Evolutionary conservation across 306 rosid species (phyloP).

Genomic region (Vigna mungo): DNA sequence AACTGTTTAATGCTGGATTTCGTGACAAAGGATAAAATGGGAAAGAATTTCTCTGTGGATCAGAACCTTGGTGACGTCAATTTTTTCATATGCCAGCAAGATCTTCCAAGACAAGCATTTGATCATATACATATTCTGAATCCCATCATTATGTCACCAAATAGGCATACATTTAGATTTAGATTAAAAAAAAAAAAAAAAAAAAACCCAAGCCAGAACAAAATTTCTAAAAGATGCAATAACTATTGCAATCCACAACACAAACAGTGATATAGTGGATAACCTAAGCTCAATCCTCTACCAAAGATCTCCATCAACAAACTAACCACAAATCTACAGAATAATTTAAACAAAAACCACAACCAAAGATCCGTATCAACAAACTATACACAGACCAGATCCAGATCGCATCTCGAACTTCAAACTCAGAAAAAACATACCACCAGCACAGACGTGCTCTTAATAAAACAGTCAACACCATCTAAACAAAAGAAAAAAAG

Average conservation of each 20-base stretch:
- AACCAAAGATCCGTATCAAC: constrained; percentile 21
- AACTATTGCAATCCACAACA: background rate
- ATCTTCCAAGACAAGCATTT: constrained; percentile 3
- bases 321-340: background rate
- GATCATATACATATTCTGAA: background rate
- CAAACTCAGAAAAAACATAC: background rate
- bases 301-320: constrained; percentile 27
- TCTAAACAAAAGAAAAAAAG: background rate
- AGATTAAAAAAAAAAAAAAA: too few relatives aligned
- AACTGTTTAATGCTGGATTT: constrained; percentile 9
- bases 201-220: background rate
- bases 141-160: constrained; percentile 26
- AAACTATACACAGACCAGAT: constrained; percentile 38
- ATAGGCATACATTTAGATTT: background rate
- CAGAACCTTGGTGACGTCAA: constrained; percentile 13
- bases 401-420: constrained; percentile 16
- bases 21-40: background rate
- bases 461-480: constrained; percentile 15
- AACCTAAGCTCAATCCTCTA: background rate
- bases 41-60: background rate
- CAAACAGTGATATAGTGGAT: background rate
- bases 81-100: constrained; percentile 1
- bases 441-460: background rate
- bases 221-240: background rate
- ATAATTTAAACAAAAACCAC: background rate